Base-by-base conservation (phyloP, 371 early-diverging fungal species). In the Rhizomucor pusillus region DNA sequence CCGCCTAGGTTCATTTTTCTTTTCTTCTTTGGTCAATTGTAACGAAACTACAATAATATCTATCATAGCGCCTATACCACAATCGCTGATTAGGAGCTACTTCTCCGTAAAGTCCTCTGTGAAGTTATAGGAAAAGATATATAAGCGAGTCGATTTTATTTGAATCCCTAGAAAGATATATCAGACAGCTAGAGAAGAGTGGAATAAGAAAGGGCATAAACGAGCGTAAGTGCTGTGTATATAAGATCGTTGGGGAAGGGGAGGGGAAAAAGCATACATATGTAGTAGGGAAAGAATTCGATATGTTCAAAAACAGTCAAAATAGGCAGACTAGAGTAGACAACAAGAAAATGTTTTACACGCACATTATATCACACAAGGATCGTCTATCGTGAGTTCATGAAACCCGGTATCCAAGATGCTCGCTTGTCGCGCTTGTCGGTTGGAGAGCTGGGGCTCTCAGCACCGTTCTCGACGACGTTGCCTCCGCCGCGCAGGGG, bases 401-500 rank as follows among this genome's bases (percentile, higher is more conserved):
- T 66, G 54, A 70, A 66, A 10, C 56, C 63, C 37, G 71, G 56
- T 46, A 70, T 64, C 70, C 71, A 75, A 22, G 75, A 74, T 19
- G 58, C 41, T 49, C 70, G 70, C 50, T 67, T 67, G 25, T 59
- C 62, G 49, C 64, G 63, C 57, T 62, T 65, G 25, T 62, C 57
- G n/a, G 69, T 68, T 10, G 65, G 65, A 16, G 48, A 47, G 20
- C 34, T 20, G 24, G 49, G 49, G n/a, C 18, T 34, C 19, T 61
- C 57, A 18, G 43, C 52, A 18, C 55, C 60, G 23, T 54, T 54
- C 22, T 66, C 65, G n/a, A 63, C 60, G 39, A 57, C 72, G 36
- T 58, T 71, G 54, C 65, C 86, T 24, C 93, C 90, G 33, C 97
- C 97, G 48, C 95, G 84, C 52, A 97, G 71, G 25, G 97, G 98